Percentiles rank a stretch among this genome's conserved stretches.
phyloP scores from a whole-genome alignment of 148 eudicot genomes.

The Vaccinium macrocarpon region DNA sequence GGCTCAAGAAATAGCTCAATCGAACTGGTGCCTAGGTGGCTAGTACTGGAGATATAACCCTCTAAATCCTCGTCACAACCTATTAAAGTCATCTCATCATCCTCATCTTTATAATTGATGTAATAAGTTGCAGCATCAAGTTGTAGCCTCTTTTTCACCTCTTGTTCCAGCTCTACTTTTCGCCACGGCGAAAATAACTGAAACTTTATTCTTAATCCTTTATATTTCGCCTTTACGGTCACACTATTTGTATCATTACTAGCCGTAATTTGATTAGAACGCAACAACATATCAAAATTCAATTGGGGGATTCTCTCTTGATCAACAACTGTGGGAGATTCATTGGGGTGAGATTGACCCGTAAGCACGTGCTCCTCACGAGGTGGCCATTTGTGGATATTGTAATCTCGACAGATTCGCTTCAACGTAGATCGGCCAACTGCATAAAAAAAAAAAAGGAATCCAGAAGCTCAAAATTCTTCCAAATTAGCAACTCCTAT shows the following conservation, averaged over 20 bases:
- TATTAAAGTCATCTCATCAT: not conserved
- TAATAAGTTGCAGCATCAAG: not conserved
- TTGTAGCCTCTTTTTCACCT: not conserved
- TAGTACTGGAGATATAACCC: not conserved
- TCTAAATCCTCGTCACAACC: not conserved
- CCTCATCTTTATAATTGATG: not conserved
- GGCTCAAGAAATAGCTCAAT: not conserved
- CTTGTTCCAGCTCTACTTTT: not conserved
- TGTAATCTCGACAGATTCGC: not conserved
- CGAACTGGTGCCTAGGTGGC: not conserved
- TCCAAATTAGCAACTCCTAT: no score
- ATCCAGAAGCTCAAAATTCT: no score
- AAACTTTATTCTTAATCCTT: no score
- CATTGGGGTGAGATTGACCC: no score
- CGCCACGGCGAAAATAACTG: not conserved
- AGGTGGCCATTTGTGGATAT: no score
- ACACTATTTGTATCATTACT: not conserved
- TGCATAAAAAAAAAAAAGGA: no score
- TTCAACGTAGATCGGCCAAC: not conserved
- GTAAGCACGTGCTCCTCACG: no score
- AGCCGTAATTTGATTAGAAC: no score
- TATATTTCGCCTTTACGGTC: not conserved
- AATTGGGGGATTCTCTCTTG: not conserved
- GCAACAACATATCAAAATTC: not conserved
- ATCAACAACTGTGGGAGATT: not conserved